Conservation (phyloP, 108 stramenopile species). For the Mediolabrus comicus region DNA sequence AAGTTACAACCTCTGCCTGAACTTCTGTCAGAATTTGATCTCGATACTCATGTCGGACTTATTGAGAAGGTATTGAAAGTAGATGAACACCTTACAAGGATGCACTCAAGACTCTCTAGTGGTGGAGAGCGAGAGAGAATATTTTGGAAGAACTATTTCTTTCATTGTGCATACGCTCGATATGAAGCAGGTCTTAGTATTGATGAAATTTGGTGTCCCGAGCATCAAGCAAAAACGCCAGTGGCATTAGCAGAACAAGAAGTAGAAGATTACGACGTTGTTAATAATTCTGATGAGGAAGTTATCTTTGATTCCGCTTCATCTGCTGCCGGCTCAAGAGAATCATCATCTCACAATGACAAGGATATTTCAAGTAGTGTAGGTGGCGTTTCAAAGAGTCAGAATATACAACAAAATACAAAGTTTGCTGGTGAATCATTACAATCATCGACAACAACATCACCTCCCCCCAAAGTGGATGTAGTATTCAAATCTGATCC, state of each 20-base stretch:
- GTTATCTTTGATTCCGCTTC: slow-evolving; percentile 17
- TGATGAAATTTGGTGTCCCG: slow-evolving; percentile 88
- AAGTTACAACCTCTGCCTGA: slow-evolving; percentile 78
- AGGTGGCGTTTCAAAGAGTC: background rate
- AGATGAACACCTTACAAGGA: slow-evolving; percentile 65
- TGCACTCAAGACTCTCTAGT: slow-evolving; percentile 59
- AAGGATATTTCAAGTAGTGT: background rate
- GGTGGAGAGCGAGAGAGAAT: slow-evolving; percentile 66
- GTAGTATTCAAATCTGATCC: slow-evolving; percentile 1
- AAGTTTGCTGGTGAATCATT: slow-evolving; percentile 3
- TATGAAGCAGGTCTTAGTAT: slow-evolving; percentile 84
- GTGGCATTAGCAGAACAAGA: slow-evolving; percentile 14
- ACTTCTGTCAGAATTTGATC: slow-evolving; percentile 70
- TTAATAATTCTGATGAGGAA: slow-evolving; percentile 30
- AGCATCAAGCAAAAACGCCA: slow-evolving; percentile 18
- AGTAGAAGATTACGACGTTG: slow-evolving; percentile 12
- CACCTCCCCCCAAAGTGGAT: slow-evolving; percentile 15
- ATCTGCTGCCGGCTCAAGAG: background rate
- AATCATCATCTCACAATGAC: background rate
- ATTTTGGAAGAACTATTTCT: slow-evolving; percentile 85
- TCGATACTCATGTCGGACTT: slow-evolving; percentile 84
- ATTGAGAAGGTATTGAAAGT: slow-evolving; percentile 71
- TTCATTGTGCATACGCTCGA: slow-evolving; percentile 85
- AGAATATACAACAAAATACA: slow-evolving; percentile 5
- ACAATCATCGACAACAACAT: slow-evolving; percentile 1